A percentile compares a stretch with the other conserved stretches of the same genome.
Conservation (phyloP, 495 filamentous ascomycete species). For the Hyaloscypha finlandica region DNA sequence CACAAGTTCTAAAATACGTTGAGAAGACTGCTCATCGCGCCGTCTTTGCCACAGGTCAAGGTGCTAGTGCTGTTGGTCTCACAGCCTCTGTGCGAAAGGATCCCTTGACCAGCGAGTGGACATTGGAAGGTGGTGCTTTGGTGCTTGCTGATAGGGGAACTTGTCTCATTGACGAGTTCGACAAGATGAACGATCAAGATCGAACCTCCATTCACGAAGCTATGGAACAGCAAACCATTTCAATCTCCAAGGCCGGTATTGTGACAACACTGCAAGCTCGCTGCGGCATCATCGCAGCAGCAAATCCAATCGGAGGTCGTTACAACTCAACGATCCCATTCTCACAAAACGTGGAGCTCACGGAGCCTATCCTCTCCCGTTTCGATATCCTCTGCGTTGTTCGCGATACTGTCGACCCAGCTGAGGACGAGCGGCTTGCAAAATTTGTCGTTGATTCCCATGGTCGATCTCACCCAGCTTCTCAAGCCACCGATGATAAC, state of each 20-base stretch:
- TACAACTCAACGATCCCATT: slow-evolving; percentile 98
- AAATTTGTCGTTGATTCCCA: slow-evolving; percentile 95
- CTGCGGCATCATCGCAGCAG: slow-evolving; percentile 94
- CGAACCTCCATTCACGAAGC: slow-evolving; percentile 98
- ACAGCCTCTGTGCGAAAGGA: slow-evolving; percentile 96
- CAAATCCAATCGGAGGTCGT: slow-evolving; percentile 93
- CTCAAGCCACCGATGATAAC: slow-evolving; percentile 52
- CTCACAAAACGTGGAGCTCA: slow-evolving; percentile 93
- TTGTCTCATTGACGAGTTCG: slow-evolving; percentile 98
- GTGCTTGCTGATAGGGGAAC: slow-evolving; percentile 95
- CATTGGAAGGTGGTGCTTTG: slow-evolving; percentile 92
- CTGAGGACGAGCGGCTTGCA: slow-evolving; percentile 92
- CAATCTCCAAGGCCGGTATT: slow-evolving; percentile 98
- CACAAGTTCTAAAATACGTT: slow-evolving; percentile 95
- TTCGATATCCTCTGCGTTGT: slow-evolving; percentile 99
- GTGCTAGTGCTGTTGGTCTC: slow-evolving; percentile 95
- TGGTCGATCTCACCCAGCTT: slow-evolving; percentile 78
- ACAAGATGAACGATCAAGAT: slow-evolving; percentile 99
- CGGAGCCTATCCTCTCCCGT: slow-evolving; percentile 95
- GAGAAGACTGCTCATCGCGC: slow-evolving; percentile 97
- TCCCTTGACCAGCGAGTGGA: slow-evolving; percentile 96
- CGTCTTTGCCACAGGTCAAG: slow-evolving; percentile 97
- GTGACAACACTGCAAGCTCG: slow-evolving; percentile 98
- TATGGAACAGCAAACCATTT: slow-evolving; percentile 99
- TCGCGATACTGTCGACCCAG: slow-evolving; percentile 93